Percentiles rank a stretch among this genome's conserved stretches.
Conservation (phyloP, 192 early-diverging fungal species). For the Gamsiella multidivaricata region DNA sequence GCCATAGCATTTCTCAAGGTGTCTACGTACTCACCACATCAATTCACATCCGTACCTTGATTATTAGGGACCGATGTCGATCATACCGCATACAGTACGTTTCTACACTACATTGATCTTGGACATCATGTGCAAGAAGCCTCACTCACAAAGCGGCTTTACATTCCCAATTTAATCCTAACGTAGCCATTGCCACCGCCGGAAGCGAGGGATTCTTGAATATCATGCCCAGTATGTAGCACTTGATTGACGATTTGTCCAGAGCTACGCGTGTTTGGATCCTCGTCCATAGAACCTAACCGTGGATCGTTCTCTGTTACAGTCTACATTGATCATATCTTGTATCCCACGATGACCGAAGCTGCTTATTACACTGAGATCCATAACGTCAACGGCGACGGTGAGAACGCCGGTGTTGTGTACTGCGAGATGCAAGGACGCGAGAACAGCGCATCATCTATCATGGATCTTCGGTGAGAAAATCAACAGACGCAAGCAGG, state of each 20-base stretch:
- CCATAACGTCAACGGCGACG: slow-evolving; percentile 72
- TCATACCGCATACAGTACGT: slow-evolving; percentile 67
- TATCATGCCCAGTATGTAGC: slow-evolving; percentile 59
- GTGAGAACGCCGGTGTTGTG: slow-evolving; percentile 74
- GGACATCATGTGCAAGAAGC: neutral
- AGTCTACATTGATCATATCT: slow-evolving; percentile 71
- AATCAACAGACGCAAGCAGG: too few relatives aligned
- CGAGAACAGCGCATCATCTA: slow-evolving; percentile 58
- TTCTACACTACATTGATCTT: neutral
- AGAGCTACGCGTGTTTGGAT: too few relatives aligned
- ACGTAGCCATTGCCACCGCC: slow-evolving; percentile 63
- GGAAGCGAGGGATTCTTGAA: slow-evolving; percentile 69
- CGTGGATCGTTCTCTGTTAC: neutral
- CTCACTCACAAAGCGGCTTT: too few relatives aligned
- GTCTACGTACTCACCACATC: neutral
- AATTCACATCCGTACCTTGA: neutral
- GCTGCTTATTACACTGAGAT: slow-evolving; percentile 70
- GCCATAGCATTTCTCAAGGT: neutral
- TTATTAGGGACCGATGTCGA: slow-evolving; percentile 64
- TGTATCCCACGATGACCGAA: slow-evolving; percentile 71
- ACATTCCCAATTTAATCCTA: neutral
- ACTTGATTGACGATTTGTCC: too few relatives aligned
- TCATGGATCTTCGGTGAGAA: slow-evolving; percentile 55
- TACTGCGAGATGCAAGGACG: slow-evolving; percentile 74
- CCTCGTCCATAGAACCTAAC: neutral